Evolutionary conservation across 257 asterid species (phyloP).

Genomic region (Mitragyna speciosa): DNA sequence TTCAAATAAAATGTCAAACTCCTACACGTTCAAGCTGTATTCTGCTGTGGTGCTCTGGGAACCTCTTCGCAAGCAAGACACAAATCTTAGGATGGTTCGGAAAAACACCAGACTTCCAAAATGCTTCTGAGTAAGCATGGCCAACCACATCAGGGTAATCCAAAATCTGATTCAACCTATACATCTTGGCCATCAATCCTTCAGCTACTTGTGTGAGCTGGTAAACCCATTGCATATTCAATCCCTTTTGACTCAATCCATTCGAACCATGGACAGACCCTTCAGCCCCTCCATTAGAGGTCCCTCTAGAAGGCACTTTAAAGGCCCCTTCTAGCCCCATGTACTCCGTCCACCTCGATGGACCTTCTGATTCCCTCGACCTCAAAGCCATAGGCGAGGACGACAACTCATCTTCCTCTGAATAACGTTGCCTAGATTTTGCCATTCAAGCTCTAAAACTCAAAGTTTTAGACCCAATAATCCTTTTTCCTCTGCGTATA

Average conservation of each 20-base stretch:
- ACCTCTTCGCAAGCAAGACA: constrained; percentile 79
- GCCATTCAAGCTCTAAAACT: constrained; percentile 55
- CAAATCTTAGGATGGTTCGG: constrained; percentile 93
- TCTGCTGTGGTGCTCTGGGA: constrained; percentile 96
- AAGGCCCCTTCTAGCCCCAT: constrained; percentile 69
- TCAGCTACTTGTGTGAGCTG: constrained; percentile 96
- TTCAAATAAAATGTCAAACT: constrained; percentile 14
- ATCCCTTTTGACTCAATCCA: constrained; percentile 66
- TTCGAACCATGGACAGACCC: constrained; percentile 49
- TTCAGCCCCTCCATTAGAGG: constrained; percentile 57
- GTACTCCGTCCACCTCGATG: constrained; percentile 91
- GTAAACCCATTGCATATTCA: constrained; percentile 96
- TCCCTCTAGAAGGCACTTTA: constrained; percentile 31
- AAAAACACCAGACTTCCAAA: constrained; percentile 94
- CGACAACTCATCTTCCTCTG: constrained; percentile 62
- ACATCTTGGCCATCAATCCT: constrained; percentile 97
- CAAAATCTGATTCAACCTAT: constrained; percentile 86
- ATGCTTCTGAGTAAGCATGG: constrained; percentile 83
- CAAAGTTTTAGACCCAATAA: constrained; percentile 28
- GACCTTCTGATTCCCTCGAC: constrained; percentile 87
- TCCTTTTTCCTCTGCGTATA: constrained; percentile 38
- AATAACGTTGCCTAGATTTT: constrained; percentile 62
- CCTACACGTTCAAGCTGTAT: constrained; percentile 95
- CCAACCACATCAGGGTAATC: constrained; percentile 84
- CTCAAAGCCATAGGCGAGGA: constrained; percentile 60